Evolutionary conservation across 2,329 filamentous ascomycete genomes (phyloP), one percentile per base, ranked within the genome.

Genomic region (Penicillium sp.): DNA sequence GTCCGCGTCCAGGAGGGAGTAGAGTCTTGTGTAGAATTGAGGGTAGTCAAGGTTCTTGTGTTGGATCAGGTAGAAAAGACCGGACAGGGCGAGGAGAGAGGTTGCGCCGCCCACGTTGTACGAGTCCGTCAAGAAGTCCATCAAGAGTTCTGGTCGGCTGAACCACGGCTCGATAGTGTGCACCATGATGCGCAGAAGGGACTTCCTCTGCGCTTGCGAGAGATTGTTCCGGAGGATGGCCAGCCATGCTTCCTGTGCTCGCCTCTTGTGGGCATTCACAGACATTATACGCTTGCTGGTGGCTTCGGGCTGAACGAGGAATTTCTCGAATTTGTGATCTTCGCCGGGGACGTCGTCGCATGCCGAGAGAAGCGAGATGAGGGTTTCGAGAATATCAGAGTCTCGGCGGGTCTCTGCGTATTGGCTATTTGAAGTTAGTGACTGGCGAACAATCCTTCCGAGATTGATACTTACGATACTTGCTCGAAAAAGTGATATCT

Each of bases 11-110:
- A 98, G 80, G 1, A 98, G 79, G 8, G 89, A 95, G 74, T 98
- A 98, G 2, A 98, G 83, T 69, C 96, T 97, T 46, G 79, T 73
- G 73, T 95, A 98, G 73, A 98, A 98, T 28, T 85, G 86, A 1
- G 91, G 90, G 68, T 98, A 98, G 72, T 98, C 93, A 52, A 98
- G 79, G 67, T 98, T 98, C 66, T 89, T 88, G 66, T 93, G 83
- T 57, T 88, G 85, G 60, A 98, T 97, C 45, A 98, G 81, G 67
- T 95, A 93, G 74, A 95, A 98, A 40, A 98, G 84, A 44, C 93
- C 93, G 0, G 89, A 95, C 1, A 98, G 78, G 1, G 95, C 90
- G 18, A 96, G 80, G 4, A 98, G 78, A 4, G 93, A 92, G 42
- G 85, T 89, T 12, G 89, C 87, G 39, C 93, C 93, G 44, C 92